Base-by-base conservation (phyloP, 1,139 yeast genomes). In the Lodderomyces jiufengensis region DNA sequence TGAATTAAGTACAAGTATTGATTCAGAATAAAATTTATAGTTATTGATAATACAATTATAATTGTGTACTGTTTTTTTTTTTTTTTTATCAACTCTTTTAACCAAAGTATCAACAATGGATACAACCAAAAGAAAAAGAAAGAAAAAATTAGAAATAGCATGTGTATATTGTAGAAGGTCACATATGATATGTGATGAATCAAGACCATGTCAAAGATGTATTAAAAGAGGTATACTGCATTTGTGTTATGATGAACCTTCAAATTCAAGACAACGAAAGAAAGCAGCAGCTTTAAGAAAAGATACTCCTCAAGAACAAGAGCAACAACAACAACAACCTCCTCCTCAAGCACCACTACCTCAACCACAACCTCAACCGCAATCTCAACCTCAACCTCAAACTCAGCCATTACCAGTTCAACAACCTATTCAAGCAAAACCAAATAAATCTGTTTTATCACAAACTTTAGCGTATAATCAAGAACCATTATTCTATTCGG, bases 161-260 rank as follows among this genome's bases (percentile, higher is more conserved):
- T 90, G 97, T 63, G 85, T 90, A 2, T 90, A 86, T 54, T 90
- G 97, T 54, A 74, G 97, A 33, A 67, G 97, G 32, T 86, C 96
- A 1, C 97, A 90, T 57, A 87, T 90, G 94, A 85, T 88, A 23
- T 90, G 97, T 61, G 96, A 88, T 55, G 83, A 79, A 29, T 66
- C 78, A 10, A 67, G 97, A 40, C 97, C 97, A 2, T 90, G 97
- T 55, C 76, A 80, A 36, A 66, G 97, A 36, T 90, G 97, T 59
- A 73, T 88, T 14, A 86, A 85, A 56, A 67, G 97, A 45, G 87
- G 86, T 29, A 90, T 90, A 31, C 94, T 94, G 6, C 95, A 88
- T 58, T 60, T 90, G 28, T 90, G 97, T 52, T 86, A 81, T 44
- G 95, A 86, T 51, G 95, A 84, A 51, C 81, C 83, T 1, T 61